These are phyloP conservation scores for Aspergillus thermomutatus DNA, from an alignment of 2,329 filamentous ascomycete genomes.

Conservation along the genomic window DNA sequence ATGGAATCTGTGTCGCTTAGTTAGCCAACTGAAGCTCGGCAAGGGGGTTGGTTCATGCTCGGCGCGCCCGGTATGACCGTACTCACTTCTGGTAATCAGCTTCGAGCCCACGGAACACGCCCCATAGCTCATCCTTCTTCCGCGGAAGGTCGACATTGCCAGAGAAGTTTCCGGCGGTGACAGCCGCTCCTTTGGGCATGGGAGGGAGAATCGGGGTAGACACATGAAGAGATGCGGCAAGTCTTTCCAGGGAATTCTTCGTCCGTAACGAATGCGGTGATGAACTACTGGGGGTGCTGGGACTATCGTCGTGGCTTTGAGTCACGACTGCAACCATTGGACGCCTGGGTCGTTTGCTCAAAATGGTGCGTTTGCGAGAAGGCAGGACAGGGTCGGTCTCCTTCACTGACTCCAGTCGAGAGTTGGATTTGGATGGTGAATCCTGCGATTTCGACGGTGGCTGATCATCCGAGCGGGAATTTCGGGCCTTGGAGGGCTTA, in stretches of 20 bases:
- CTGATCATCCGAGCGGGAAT: slow-evolving; percentile 26
- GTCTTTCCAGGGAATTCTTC: slow-evolving; percentile 46
- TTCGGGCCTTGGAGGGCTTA: slow-evolving; percentile 25
- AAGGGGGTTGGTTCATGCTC: background rate
- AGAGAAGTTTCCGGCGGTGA: slow-evolving; percentile 34
- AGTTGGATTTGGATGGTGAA: slow-evolving; percentile 14
- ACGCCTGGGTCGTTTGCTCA: slow-evolving; percentile 37
- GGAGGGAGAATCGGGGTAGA: slow-evolving; percentile 47
- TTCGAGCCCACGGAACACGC: slow-evolving; percentile 64
- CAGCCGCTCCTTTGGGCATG: slow-evolving; percentile 43
- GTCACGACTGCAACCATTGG: slow-evolving; percentile 40
- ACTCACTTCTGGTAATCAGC: slow-evolving; percentile 64
- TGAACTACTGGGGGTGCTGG: slow-evolving; percentile 35
- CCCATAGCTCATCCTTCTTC: slow-evolving; percentile 69
- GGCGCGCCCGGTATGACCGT: background rate
- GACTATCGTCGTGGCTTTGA: slow-evolving; percentile 32
- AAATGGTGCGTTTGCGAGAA: slow-evolving; percentile 28
- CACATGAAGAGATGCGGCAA: slow-evolving; percentile 40
- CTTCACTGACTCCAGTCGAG: slow-evolving; percentile 18
- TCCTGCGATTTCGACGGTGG: slow-evolving; percentile 18
- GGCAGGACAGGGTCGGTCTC: slow-evolving; percentile 17
- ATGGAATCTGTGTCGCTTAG: slow-evolving; percentile 55
- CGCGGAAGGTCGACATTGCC: slow-evolving; percentile 39
- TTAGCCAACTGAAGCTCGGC: slow-evolving; percentile 7
- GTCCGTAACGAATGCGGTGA: slow-evolving; percentile 40